phyloP scores from a whole-genome alignment of 352 stramenopile genomes.

The Phytophthora capsici region DNA sequence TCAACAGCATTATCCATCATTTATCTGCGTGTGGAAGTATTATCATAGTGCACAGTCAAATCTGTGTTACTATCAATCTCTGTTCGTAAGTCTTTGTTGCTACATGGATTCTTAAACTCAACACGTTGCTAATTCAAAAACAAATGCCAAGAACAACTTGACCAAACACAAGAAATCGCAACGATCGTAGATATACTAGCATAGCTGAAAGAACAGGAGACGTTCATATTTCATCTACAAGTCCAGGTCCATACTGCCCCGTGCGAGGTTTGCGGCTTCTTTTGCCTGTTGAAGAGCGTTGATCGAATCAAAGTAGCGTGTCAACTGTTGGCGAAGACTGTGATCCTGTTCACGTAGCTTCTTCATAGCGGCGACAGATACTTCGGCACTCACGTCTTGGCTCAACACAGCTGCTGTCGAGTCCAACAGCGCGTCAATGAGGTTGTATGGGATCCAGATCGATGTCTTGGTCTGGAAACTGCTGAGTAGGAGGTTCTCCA shows the following conservation, averaged over 20 bases:
- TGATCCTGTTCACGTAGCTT: conserved; percentile 40
- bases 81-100: too few species aligned
- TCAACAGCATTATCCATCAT: too few species aligned
- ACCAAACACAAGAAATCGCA: too few species aligned
- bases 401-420: conserved; percentile 47
- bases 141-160: too few species aligned
- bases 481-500: conserved; percentile 44
- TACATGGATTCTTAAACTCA: too few species aligned
- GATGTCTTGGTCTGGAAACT: conserved; percentile 51
- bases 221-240: conserved; percentile 19
- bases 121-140: too few species aligned
- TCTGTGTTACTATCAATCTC: too few species aligned
- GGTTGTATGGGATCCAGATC: conserved; percentile 74
- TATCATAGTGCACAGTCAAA: too few species aligned
- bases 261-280: conserved; percentile 50
- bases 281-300: conserved; percentile 60
- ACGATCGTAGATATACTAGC: too few species aligned
- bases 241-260: conserved; percentile 29
- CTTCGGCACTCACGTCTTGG: conserved; percentile 11
- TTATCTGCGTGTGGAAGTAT: too few species aligned
- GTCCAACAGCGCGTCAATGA: conserved; percentile 70
- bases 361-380: conserved; percentile 25
- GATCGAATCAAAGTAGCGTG: conserved; percentile 61
- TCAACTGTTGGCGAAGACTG: conserved; percentile 48
- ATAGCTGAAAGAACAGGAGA: too few species aligned